These are phyloP conservation scores for Ophiostoma populinum DNA, from an alignment of 2,329 filamentous ascomycete genomes.

Conservation along the genomic window DNA sequence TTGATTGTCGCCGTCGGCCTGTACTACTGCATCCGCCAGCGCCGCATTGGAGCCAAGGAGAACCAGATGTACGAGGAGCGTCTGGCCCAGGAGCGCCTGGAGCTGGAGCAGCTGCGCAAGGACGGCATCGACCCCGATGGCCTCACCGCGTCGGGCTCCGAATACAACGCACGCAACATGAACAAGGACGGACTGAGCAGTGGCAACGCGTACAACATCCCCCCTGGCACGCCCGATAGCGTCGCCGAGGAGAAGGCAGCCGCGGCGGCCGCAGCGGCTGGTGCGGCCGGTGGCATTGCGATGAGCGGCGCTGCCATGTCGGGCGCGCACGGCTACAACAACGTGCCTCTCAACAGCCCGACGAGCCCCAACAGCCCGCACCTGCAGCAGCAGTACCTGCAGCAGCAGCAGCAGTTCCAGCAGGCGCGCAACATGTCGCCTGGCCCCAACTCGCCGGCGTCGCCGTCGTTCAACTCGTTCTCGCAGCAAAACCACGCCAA, in stretches of 20 bases:
- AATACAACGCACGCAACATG: slow-evolving; percentile 22
- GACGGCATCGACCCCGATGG: slow-evolving; percentile 31
- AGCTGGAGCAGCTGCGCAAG: slow-evolving; percentile 31
- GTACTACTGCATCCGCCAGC: slow-evolving; percentile 39
- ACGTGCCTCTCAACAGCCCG: slow-evolving; percentile 9
- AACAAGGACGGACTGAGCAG: slow-evolving; percentile 15
- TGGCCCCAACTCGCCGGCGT: slow-evolving; percentile 2
- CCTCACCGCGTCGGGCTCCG: slow-evolving; percentile 20
- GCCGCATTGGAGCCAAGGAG: slow-evolving; percentile 33
- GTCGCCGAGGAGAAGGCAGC: slow-evolving; percentile 17
- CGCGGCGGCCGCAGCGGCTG: slow-evolving; percentile 12
- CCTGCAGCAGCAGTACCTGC: not conserved
- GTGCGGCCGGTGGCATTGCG: slow-evolving; percentile 10
- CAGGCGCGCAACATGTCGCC: not conserved
- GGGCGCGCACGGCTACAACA: slow-evolving; percentile 14
- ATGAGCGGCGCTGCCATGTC: slow-evolving; percentile 14
- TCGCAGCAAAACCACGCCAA: not conserved
- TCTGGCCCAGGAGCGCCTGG: slow-evolving; percentile 29
- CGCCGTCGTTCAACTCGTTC: not conserved
- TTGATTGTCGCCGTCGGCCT: slow-evolving; percentile 24
- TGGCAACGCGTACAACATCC: slow-evolving; percentile 18
- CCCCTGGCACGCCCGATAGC: slow-evolving; percentile 13
- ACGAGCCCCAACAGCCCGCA: slow-evolving; percentile 1
- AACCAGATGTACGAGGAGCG: slow-evolving; percentile 27
- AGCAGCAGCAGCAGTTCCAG: slow-evolving; percentile 1